phyloP scores from a whole-genome alignment of 2,329 filamentous ascomycete species.

The Berkeleyomyces basicola region DNA sequence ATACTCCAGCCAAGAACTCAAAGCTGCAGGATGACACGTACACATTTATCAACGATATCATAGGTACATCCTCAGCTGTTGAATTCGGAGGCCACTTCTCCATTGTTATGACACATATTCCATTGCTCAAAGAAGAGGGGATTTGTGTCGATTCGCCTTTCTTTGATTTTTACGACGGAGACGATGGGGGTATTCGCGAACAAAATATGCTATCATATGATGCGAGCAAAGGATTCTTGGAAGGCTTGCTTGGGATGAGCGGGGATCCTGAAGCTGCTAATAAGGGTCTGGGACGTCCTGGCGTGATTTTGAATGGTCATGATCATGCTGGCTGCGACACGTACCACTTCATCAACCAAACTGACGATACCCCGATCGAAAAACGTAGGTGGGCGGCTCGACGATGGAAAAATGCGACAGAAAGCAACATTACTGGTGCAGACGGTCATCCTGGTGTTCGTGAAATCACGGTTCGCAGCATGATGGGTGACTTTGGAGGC shows the following conservation, averaged over 20 bases:
- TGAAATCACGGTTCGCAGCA: slow-evolving; percentile 86
- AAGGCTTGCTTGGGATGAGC: slow-evolving; percentile 69
- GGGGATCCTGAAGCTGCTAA: slow-evolving; percentile 41
- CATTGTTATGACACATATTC: slow-evolving; percentile 79
- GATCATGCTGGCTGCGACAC: slow-evolving; percentile 91
- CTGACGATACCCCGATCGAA: slow-evolving; percentile 23
- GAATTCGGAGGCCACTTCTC: slow-evolving; percentile 53
- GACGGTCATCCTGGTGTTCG: slow-evolving; percentile 46
- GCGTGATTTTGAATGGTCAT: slow-evolving; percentile 79
- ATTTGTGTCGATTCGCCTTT: slow-evolving; percentile 72
- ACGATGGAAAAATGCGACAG: slow-evolving; percentile 30
- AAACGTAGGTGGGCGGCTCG: slow-evolving; percentile 34
- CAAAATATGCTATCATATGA: slow-evolving; percentile 75
- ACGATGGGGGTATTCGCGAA: slow-evolving; percentile 61
- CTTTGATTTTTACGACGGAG: slow-evolving; percentile 60
- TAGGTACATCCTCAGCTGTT: slow-evolving; percentile 44
- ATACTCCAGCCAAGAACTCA: slow-evolving; percentile 55
- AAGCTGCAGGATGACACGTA: slow-evolving; percentile 63
- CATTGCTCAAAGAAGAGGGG: slow-evolving; percentile 66
- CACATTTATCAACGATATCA: slow-evolving; percentile 54
- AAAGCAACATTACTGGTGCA: slow-evolving; percentile 25
- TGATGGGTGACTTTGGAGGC: slow-evolving; percentile 96
- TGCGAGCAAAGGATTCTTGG: slow-evolving; percentile 58
- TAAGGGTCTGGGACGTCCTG: slow-evolving; percentile 49
- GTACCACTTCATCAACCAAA: slow-evolving; percentile 63